Evolutionary conservation across 1,139 yeast species (phyloP).

Genomic region (Suhomyces atakaporum): DNA sequence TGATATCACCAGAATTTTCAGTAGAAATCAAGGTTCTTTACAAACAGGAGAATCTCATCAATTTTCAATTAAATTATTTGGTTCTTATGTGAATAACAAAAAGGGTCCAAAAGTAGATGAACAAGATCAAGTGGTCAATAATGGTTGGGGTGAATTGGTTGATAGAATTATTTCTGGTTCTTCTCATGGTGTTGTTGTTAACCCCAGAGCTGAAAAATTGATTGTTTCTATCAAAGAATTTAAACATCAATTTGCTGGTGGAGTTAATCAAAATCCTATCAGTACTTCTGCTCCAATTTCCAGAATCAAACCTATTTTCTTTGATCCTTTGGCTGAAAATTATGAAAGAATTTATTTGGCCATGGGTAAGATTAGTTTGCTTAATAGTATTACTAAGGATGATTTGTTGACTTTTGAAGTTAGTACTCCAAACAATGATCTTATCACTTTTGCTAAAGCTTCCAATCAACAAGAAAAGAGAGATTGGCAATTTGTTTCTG

Average conservation of each 20-base stretch:
- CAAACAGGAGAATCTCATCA: slow-evolving; percentile 67
- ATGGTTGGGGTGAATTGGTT: slow-evolving; percentile 89
- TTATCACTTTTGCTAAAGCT: slow-evolving; percentile 63
- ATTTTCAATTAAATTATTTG: slow-evolving; percentile 70
- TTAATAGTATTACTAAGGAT: slow-evolving; percentile 34
- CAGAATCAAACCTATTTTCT: slow-evolving; percentile 62
- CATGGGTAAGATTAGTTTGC: slow-evolving; percentile 51
- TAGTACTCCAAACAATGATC: slow-evolving; percentile 47
- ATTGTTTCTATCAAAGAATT: slow-evolving; percentile 75
- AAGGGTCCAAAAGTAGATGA: slow-evolving; percentile 24
- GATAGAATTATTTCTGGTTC: slow-evolving; percentile 80
- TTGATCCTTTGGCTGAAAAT: slow-evolving; percentile 61
- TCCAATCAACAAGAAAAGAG: slow-evolving; percentile 58
- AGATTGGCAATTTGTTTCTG: slow-evolving; percentile 78
- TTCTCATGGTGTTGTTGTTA: slow-evolving; percentile 74
- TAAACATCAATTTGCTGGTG: slow-evolving; percentile 53
- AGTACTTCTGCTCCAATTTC: slow-evolving; percentile 54
- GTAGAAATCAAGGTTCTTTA: slow-evolving; percentile 62
- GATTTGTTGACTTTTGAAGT: slow-evolving; percentile 53
- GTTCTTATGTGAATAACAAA: slow-evolving; percentile 57
- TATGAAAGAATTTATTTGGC: slow-evolving; percentile 63
- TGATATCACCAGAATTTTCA: slow-evolving; percentile 78
- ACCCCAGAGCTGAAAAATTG: slow-evolving; percentile 77
- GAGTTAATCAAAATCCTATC: slow-evolving; percentile 39
- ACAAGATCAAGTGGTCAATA: slow-evolving; percentile 37